These are phyloP conservation scores for Grigorovia jiainica DNA, from an alignment of 805 yeast genomes.

Conservation along the genomic window DNA sequence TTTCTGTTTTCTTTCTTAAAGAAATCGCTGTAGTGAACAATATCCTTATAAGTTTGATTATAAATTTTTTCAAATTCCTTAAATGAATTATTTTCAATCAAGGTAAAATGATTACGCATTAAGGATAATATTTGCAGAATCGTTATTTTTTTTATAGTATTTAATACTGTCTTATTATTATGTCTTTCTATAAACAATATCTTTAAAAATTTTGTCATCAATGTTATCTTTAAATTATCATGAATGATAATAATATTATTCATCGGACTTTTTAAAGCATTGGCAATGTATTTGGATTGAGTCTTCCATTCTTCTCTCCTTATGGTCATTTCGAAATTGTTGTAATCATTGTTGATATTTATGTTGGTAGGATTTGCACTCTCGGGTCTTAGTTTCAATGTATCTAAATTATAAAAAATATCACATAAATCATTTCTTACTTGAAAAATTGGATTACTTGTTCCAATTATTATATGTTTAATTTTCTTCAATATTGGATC, in stretches of 20 bases:
- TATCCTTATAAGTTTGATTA: constrained; percentile 23
- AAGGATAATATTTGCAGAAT: constrained; percentile 27
- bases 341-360: background rate
- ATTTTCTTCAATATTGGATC: constrained; percentile 12
- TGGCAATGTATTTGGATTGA: background rate
- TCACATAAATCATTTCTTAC: constrained; percentile 50
- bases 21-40: constrained; percentile 27
- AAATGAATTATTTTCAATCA: background rate
- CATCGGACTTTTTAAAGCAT: background rate
- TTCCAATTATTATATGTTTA: constrained; percentile 45
- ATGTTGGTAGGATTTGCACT: too few species aligned
- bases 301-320: constrained; percentile 8
- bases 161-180: constrained; percentile 20
- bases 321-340: too few species aligned
- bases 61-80: constrained; percentile 23
- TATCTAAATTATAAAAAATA: constrained; percentile 49
- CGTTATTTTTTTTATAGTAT: constrained; percentile 25
- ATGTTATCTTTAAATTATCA: constrained; percentile 4
- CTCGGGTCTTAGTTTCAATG: constrained; percentile 37
- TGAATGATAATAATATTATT: background rate
- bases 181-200: constrained; percentile 19
- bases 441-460: constrained; percentile 57
- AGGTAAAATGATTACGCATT: constrained; percentile 3
- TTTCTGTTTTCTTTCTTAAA: constrained; percentile 15
- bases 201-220: constrained; percentile 11